phyloP scores from a whole-genome alignment of 2,329 filamentous ascomycete genomes.

The Talaromyces marneffei region DNA sequence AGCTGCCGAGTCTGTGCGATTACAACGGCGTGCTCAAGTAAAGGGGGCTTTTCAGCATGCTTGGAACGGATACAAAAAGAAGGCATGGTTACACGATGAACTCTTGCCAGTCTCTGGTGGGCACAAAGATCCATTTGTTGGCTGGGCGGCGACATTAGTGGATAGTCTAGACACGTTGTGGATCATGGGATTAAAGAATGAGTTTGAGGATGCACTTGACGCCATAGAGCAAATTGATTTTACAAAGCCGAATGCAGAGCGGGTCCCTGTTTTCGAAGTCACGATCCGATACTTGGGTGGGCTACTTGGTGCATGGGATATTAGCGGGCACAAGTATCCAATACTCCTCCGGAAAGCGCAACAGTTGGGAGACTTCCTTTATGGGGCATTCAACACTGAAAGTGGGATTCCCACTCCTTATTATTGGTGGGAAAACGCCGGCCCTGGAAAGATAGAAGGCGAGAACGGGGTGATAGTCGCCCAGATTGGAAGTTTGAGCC shows the following conservation, averaged over 20 bases:
- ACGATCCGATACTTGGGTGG: slow-evolving; percentile 83
- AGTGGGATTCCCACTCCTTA: slow-evolving; percentile 75
- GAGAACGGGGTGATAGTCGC: slow-evolving; percentile 24
- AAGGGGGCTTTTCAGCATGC: slow-evolving; percentile 66
- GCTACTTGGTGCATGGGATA: slow-evolving; percentile 72
- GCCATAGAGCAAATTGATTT: slow-evolving; percentile 70
- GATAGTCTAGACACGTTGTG: slow-evolving; percentile 72
- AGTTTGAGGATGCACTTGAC: slow-evolving; percentile 68
- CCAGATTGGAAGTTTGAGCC: slow-evolving; percentile 34
- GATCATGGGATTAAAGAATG: slow-evolving; percentile 72
- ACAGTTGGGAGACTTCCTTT: slow-evolving; percentile 69
- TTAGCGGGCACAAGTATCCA: slow-evolving; percentile 62
- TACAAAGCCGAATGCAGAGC: slow-evolving; percentile 55
- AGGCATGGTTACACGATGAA: slow-evolving; percentile 83
- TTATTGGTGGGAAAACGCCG: slow-evolving; percentile 24
- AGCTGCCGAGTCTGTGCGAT: not conserved
- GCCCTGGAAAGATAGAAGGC: slow-evolving; percentile 19
- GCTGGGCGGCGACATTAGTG: slow-evolving; percentile 77
- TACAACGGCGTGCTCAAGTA: slow-evolving; percentile 38
- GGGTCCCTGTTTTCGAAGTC: slow-evolving; percentile 78
- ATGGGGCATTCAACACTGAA: slow-evolving; percentile 77
- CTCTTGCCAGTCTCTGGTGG: slow-evolving; percentile 63
- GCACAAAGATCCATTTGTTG: slow-evolving; percentile 71
- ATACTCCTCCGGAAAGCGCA: slow-evolving; percentile 66
- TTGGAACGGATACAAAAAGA: slow-evolving; percentile 71